Evolutionary conservation across 2,329 filamentous ascomycete genomes (phyloP).

Genomic region (Calonectria ilicicola): DNA sequence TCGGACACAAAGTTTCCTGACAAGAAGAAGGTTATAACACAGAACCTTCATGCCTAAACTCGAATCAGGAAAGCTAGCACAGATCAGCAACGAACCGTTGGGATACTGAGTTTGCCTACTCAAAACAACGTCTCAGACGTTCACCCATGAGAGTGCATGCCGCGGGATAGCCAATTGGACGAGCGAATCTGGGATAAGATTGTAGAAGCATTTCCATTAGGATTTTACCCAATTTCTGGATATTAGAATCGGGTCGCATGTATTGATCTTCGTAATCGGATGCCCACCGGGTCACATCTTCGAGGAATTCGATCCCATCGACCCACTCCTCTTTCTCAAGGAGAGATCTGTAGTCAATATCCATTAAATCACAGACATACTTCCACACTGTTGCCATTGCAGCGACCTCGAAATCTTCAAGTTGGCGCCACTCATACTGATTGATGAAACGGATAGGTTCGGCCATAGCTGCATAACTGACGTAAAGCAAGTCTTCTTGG

Average conservation of each 20-base stretch:
- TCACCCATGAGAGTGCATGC: constrained; percentile 73
- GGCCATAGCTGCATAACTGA: constrained; percentile 69
- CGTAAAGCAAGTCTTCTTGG: constrained; percentile 54
- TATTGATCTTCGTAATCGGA: constrained; percentile 67
- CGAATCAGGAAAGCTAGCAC: constrained; percentile 57
- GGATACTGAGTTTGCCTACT: constrained; percentile 56
- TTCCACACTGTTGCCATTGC: constrained; percentile 80
- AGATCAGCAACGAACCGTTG: constrained; percentile 26
- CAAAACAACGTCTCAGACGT: constrained; percentile 72
- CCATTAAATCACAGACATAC: constrained; percentile 76
- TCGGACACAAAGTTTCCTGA: constrained; percentile 67
- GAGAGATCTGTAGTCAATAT: constrained; percentile 63
- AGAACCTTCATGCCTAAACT: constrained; percentile 50
- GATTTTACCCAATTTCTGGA: constrained; percentile 66
- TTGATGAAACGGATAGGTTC: constrained; percentile 75
- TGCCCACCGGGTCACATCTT: constrained; percentile 62
- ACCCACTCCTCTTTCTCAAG: constrained; percentile 55
- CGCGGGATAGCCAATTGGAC: constrained; percentile 61
- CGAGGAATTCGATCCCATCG: constrained; percentile 64
- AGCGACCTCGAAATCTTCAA: constrained; percentile 76
- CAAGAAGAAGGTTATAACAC: constrained; percentile 60
- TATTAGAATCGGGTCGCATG: constrained; percentile 67
- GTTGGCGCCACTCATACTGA: constrained; percentile 76
- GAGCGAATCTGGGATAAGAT: constrained; percentile 59
- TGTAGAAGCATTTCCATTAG: constrained; percentile 72